These are phyloP conservation scores for Marchantia paleacea DNA, from an alignment of 225 moss, liverwort and hornwort genomes.

Conservation along the genomic window DNA sequence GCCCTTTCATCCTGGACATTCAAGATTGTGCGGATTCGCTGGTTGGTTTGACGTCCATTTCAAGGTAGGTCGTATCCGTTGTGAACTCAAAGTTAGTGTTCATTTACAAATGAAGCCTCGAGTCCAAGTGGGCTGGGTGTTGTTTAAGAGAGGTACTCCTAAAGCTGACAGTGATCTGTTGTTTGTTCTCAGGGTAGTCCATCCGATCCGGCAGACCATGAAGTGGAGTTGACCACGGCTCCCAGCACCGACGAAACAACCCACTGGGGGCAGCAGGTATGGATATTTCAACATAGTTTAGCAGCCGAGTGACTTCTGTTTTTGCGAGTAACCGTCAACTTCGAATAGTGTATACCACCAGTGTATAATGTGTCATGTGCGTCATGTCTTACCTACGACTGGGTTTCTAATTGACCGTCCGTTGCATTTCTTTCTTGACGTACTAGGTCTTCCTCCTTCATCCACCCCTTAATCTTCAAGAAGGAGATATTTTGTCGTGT, in stretches of 20 bases:
- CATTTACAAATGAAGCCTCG: background rate
- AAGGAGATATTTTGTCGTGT: conserved; percentile 64
- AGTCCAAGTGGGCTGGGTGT: background rate
- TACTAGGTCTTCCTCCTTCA: conserved; percentile 73
- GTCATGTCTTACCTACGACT: too few relatives aligned
- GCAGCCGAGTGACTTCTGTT: too few relatives aligned
- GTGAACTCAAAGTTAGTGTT: background rate
- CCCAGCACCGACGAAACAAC: conserved; percentile 84
- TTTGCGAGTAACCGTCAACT: too few relatives aligned
- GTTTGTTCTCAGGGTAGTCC: conserved; percentile 59
- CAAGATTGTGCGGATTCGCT: conserved; percentile 73
- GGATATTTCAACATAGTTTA: background rate
- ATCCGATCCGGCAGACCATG: conserved; percentile 62
- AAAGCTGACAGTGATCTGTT: background rate
- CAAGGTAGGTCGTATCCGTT: conserved; percentile 41
- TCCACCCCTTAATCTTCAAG: conserved; percentile 61
- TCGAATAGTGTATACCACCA: too few relatives aligned
- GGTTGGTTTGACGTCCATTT: conserved; percentile 99
- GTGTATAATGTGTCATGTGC: too few relatives aligned
- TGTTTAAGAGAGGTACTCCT: background rate
- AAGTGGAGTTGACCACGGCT: conserved; percentile 84
- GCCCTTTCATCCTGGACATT: conserved; percentile 53
- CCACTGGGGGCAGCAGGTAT: conserved; percentile 97
- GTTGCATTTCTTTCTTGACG: background rate
- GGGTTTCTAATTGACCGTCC: too few relatives aligned